phyloP scores from a whole-genome alignment of 1,284 basidiomycete genomes.

The Apiotrichum akiyoshidainum region DNA sequence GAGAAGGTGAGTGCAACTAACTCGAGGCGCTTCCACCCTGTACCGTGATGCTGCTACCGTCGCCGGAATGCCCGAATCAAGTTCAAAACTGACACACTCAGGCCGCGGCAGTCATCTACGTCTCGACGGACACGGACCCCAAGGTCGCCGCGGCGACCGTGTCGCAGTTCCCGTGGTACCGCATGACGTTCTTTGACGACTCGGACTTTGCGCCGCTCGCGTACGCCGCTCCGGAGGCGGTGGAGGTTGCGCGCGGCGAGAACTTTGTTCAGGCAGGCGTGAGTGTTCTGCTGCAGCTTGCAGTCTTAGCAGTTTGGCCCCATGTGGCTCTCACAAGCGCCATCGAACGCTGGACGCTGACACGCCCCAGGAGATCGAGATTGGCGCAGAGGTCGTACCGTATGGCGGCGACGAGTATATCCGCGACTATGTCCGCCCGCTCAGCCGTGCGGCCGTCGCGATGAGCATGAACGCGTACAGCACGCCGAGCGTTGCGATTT shows the following conservation, averaged over 20 bases:
- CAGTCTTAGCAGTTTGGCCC: no score
- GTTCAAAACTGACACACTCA: constrained; percentile 6
- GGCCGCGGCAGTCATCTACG: constrained; percentile 44
- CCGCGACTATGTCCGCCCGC: constrained; percentile 48
- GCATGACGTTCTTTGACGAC: constrained; percentile 49
- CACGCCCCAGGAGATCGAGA: constrained; percentile 39
- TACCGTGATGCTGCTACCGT: no score
- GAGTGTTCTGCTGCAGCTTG: no score
- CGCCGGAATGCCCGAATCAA: no score
- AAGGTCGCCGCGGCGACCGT: constrained; percentile 28
- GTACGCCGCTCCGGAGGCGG: constrained; percentile 32
- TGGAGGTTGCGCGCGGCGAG: constrained; percentile 49
- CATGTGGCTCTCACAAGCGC: no score
- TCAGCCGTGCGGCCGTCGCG: constrained; percentile 48
- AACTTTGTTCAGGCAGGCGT: constrained; percentile 50
- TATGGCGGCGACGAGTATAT: constrained; percentile 45
- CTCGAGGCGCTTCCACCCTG: no score
- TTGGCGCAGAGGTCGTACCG: constrained; percentile 40
- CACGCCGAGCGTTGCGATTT: constrained; percentile 48
- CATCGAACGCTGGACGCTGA: constrained; percentile 11
- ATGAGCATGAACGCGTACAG: constrained; percentile 41
- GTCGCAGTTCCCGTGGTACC: constrained; percentile 45
- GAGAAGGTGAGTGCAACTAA: constrained; percentile 14
- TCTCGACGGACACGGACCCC: constrained; percentile 46
- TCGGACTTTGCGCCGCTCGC: constrained; percentile 49